Evolutionary conservation across 2,329 filamentous ascomycete species (phyloP).

Genomic region (Pyrenophora graminea): DNA sequence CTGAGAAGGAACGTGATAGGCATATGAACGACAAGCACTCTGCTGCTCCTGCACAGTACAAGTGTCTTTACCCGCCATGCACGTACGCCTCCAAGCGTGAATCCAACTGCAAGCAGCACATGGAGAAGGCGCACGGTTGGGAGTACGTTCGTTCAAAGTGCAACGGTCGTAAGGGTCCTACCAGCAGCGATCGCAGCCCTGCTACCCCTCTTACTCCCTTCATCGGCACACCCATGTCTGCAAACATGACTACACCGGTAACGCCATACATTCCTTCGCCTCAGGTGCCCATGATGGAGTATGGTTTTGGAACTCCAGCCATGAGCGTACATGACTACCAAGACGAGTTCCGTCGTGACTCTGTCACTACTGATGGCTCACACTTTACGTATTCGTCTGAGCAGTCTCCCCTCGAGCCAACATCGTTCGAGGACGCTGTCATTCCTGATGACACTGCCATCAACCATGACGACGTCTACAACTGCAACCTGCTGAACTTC

Average conservation of each 20-base stretch:
- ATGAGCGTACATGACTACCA: constrained; percentile 36
- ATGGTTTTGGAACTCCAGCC: constrained; percentile 40
- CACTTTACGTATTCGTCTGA: constrained; percentile 47
- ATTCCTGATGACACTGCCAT: constrained; percentile 57
- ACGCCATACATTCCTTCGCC: constrained; percentile 50
- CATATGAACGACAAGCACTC: constrained; percentile 98
- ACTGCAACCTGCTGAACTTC: constrained; percentile 64
- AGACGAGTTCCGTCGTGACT: constrained; percentile 45
- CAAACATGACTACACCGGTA: constrained; percentile 41
- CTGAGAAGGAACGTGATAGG: constrained; percentile 95
- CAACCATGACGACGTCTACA: constrained; percentile 64
- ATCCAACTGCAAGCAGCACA: constrained; percentile 97
- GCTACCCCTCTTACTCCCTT: constrained; percentile 44
- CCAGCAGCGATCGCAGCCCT: constrained; percentile 32
- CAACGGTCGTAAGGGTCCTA: constrained; percentile 62
- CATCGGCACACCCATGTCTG: constrained; percentile 43
- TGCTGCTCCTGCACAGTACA: constrained; percentile 74
- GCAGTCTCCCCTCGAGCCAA: constrained; percentile 48
- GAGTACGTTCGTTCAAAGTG: constrained; percentile 90
- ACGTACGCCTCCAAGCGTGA: constrained; percentile 94
- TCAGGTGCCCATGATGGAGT: constrained; percentile 45
- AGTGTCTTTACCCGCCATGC: constrained; percentile 82
- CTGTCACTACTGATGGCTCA: constrained; percentile 43
- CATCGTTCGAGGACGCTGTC: constrained; percentile 50
- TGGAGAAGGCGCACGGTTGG: constrained; percentile 96